A percentile compares a stretch with the other conserved stretches of the same genome.
These are phyloP conservation scores for Pichia cabralensis DNA, from an alignment of 805 yeast species.

Conservation along the genomic window DNA sequence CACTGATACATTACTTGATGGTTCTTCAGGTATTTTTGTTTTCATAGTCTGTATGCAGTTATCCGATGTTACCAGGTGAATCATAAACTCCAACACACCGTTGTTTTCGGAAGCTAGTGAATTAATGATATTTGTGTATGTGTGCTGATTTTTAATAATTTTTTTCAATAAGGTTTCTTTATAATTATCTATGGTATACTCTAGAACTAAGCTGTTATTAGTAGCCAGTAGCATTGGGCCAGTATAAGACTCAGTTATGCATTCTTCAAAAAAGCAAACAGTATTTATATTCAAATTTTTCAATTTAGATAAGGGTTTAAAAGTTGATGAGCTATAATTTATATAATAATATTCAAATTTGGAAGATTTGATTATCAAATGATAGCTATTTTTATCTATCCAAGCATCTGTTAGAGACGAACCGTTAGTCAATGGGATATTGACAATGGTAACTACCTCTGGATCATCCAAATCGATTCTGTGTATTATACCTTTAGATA, in stretches of 20 bases:
- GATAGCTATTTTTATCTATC: slow-evolving; percentile 43
- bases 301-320: slow-evolving; percentile 36
- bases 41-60: slow-evolving; percentile 12
- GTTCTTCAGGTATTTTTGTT: slow-evolving; percentile 6
- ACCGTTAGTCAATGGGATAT: slow-evolving; percentile 19
- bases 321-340: slow-evolving; percentile 30
- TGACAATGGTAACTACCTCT: slow-evolving; percentile 39
- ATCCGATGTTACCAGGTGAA: slow-evolving; percentile 10
- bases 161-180: slow-evolving; percentile 33
- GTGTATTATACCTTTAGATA: slow-evolving; percentile 42
- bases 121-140: slow-evolving; percentile 7
- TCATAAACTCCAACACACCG: slow-evolving; percentile 3
- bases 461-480: slow-evolving; percentile 62
- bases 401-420: slow-evolving; percentile 27
- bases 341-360: slow-evolving; percentile 39
- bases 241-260: slow-evolving; percentile 23
- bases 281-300: slow-evolving; percentile 34
- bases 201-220: slow-evolving; percentile 37
- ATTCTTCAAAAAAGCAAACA: slow-evolving; percentile 28
- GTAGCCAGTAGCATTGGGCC: slow-evolving; percentile 44
- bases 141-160: slow-evolving; percentile 27
- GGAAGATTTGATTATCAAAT: slow-evolving; percentile 39
- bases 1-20: slow-evolving; percentile 7
- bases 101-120: slow-evolving; percentile 1
- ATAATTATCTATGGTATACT: slow-evolving; percentile 34